Evolutionary conservation across 148 eudicot genomes (phyloP).

Genomic region (Heliamphora exappendiculata): DNA sequence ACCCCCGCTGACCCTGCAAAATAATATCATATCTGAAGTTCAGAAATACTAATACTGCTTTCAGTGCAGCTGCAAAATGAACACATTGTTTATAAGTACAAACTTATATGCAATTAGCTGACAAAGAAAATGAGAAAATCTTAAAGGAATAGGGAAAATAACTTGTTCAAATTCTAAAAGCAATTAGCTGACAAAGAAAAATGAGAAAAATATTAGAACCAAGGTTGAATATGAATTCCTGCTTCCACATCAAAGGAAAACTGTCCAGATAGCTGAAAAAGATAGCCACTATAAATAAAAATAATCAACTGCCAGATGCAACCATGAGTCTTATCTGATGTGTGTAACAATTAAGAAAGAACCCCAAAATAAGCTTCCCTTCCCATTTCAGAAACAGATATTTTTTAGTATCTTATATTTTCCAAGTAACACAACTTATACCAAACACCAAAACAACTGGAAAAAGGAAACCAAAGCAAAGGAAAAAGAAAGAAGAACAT

Average conservation of each 20-base stretch:
- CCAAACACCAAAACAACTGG: neutral
- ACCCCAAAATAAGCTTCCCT: neutral
- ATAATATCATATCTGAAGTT: neutral
- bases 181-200: slow-evolving; percentile 3
- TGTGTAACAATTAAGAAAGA: neutral
- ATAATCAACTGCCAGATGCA: neutral
- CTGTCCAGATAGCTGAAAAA: neutral
- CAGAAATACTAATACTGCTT: neutral
- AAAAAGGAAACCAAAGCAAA: neutral
- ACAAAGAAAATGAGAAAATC: no score
- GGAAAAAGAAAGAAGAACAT: neutral
- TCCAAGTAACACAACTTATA: neutral
- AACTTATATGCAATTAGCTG: neutral
- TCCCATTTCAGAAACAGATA: neutral
- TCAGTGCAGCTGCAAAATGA: neutral
- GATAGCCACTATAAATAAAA: no score
- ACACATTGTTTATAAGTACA: neutral
- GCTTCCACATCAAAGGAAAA: neutral
- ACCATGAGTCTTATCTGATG: neutral
- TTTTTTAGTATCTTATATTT: neutral
- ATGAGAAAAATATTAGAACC: slow-evolving; percentile 3
- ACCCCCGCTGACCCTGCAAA: slow-evolving; percentile 54
- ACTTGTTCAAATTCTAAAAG: neutral
- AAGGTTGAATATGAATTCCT: slow-evolving; percentile 6
- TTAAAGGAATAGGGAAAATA: neutral